Base-by-base conservation (phyloP, 805 yeast genomes). In the Lipomyces yamanashiensis region DNA sequence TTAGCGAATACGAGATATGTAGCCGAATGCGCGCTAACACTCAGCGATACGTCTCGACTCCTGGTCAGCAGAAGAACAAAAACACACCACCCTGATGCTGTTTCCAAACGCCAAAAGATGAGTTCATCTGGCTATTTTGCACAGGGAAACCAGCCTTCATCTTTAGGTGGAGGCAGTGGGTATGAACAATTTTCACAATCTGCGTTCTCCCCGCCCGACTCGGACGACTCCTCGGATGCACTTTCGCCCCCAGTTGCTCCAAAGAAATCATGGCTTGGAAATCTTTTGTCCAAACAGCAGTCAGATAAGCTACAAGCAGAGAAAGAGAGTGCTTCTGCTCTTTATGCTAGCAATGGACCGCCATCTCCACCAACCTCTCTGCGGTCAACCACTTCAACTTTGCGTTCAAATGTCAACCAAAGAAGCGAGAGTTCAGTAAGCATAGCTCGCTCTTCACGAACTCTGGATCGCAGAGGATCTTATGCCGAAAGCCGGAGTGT, bases 351-450 rank as follows among this genome's bases (percentile, higher is more conserved):
- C 23, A 61, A 55, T 28, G 57, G 64, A 2, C 69, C 69, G 8
- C 69, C 68, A n/a, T 66, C 69, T 8, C 69, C 69, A 40, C 69
- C 69, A 12, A 59, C 69, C 9, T 66, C 69, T 13, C 39, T 66
- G n/a, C 19, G 52, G 43, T 64, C 68, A n/a, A 47, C 64, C 5
- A 43, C 69, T 17, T 56, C 69, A 9, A 66, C 69, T 3, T 17
- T 64, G 33, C 61, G 68, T 17, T 58, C 55, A n/a, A 64, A 64
- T 28, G 69, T 66, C 48, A 61, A 59, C n/a, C 41, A 45, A 33
- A 45, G 52, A 9, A 53, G 48, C 48, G 62, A 47, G 39, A 49
- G 49, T 50, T 60, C 44, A 23, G 54, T 47, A 39, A 34, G 59
- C 17, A 10, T 55, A 15, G 61, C 65, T 34, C 61, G 62, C 13